Conservation (phyloP, 2,329 filamentous ascomycete genomes). For the Verticillium nubilum region DNA sequence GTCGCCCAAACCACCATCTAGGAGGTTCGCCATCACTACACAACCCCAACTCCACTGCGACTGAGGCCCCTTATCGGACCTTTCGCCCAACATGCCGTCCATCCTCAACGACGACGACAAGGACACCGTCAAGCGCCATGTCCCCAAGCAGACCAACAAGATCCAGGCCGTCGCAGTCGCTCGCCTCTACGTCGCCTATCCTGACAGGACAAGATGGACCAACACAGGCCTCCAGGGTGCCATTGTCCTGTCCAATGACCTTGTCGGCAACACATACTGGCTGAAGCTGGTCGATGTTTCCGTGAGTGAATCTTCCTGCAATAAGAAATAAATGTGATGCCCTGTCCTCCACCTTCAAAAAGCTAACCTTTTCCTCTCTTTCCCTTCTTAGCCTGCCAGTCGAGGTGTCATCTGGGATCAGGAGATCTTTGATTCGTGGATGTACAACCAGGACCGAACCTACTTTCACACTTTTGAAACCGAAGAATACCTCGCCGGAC, state of each 20-base stretch:
- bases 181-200: constrained; percentile 88
- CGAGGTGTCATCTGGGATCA: constrained; percentile 94
- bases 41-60: not conserved
- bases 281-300: constrained; percentile 96
- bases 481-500: constrained; percentile 81
- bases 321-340: too few species aligned
- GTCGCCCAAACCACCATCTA: not conserved
- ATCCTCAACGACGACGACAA: constrained; percentile 90
- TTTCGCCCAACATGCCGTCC: constrained; percentile 45
- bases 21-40: not conserved
- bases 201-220: constrained; percentile 80
- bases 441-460: constrained; percentile 92
- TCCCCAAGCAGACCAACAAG: constrained; percentile 94
- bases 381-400: constrained; percentile 55
- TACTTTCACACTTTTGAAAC: constrained; percentile 98
- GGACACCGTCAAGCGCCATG: constrained; percentile 88
- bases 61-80: not conserved
- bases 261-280: constrained; percentile 95
- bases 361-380: not conserved
- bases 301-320: constrained; percentile 52
- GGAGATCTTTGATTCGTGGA: constrained; percentile 93
- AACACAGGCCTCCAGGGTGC: constrained; percentile 93
- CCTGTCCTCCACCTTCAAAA: not conserved
- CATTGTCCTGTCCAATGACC: constrained; percentile 83
- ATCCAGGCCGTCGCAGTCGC: constrained; percentile 94